These are phyloP conservation scores for Neurospora sp. DNA, from an alignment of 2,329 filamentous ascomycete genomes.

Conservation along the genomic window DNA sequence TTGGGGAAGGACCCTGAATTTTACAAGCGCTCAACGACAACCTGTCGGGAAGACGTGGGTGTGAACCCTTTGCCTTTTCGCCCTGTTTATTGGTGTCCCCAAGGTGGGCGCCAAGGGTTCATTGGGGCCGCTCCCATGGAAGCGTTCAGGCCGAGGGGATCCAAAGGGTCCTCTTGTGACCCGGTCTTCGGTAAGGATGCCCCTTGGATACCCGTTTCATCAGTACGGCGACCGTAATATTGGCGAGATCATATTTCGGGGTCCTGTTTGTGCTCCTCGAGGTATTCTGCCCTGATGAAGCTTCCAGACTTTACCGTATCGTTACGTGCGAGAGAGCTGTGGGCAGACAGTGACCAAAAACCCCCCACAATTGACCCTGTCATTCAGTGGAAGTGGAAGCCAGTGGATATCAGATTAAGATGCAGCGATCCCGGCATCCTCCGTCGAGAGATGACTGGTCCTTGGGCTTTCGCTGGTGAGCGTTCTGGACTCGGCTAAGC, in stretches of 20 bases:
- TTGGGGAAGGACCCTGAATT: constrained; percentile 19
- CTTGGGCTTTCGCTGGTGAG: background rate
- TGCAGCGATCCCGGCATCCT: background rate
- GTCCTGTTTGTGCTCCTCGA: background rate
- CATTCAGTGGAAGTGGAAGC: background rate
- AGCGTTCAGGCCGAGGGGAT: background rate
- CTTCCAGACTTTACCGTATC: background rate
- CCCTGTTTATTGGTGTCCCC: background rate
- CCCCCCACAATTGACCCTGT: background rate
- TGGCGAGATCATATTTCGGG: background rate
- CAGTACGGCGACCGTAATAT: background rate
- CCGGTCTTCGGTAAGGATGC: background rate
- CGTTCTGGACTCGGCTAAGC: background rate
- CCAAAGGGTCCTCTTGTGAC: background rate
- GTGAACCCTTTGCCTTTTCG: constrained; percentile 11
- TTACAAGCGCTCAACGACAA: constrained; percentile 1
- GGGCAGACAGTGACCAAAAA: background rate
- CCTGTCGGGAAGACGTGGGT: constrained; percentile 6
- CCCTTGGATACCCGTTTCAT: background rate
- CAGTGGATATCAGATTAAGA: background rate
- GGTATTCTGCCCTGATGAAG: background rate
- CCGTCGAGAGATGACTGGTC: background rate
- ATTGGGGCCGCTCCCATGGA: background rate
- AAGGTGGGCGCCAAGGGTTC: background rate
- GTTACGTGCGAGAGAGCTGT: background rate